phyloP scores from a whole-genome alignment of 371 early-diverging fungal species.

The Apophysomyces elegans region DNA sequence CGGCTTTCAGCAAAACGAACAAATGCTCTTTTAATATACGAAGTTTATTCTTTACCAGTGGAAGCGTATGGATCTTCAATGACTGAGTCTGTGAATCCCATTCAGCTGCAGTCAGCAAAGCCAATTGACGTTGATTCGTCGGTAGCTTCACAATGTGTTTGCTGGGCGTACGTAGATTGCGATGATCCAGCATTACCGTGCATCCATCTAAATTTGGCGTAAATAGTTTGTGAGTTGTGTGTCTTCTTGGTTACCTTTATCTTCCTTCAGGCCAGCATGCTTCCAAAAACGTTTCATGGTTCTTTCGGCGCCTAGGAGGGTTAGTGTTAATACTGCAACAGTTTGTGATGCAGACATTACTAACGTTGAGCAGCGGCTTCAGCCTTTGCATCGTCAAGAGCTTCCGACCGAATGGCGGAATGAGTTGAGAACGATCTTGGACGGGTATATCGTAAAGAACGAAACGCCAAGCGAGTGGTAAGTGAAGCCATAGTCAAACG shows the following conservation, averaged over 20 bases:
- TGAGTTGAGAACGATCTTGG: constrained; percentile 1
- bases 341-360: not conserved
- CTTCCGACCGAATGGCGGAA: constrained; percentile 3
- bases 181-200: constrained; percentile 76
- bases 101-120: constrained; percentile 86
- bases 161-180: constrained; percentile 84
- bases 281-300: constrained; percentile 82
- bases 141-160: constrained; percentile 72
- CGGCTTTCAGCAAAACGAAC: no score
- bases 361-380: constrained; percentile 29
- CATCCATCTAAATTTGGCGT: constrained; percentile 45
- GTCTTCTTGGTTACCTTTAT: constrained; percentile 38
- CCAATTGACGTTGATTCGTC: constrained; percentile 61
- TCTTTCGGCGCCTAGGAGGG: constrained; percentile 53
- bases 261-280: constrained; percentile 62
- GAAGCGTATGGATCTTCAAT: constrained; percentile 84
- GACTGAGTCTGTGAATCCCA: constrained; percentile 88
- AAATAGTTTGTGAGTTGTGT: constrained; percentile 15
- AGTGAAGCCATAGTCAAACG: not conserved
- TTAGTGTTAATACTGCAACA: not conserved
- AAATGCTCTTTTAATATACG: no score
- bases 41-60: constrained; percentile 63
- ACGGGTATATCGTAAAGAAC: not conserved
- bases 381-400: constrained; percentile 25
- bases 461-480: not conserved